Percentiles rank a stretch among this genome's conserved stretches.
Conservation (phyloP, 768 basidiomycete genomes). For the Asterophora parasitica region DNA sequence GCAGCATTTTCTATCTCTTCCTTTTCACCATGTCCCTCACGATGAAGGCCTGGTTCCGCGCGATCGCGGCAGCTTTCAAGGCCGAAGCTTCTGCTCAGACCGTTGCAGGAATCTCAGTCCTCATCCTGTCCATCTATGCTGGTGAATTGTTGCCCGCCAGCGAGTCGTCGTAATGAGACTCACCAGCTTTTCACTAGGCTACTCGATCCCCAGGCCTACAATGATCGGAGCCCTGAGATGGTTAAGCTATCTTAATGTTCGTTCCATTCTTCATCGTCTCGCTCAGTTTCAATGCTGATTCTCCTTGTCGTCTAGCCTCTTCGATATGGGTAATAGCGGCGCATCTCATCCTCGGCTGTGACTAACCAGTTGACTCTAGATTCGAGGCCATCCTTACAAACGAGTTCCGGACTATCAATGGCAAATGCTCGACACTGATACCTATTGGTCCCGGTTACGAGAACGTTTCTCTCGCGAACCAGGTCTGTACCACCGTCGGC, state of each 20-base stretch:
- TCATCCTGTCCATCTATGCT: constrained; percentile 49
- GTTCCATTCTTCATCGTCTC: constrained; percentile 6
- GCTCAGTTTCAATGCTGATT: neutral
- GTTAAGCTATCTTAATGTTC: constrained; percentile 61
- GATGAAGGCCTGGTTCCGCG: constrained; percentile 76
- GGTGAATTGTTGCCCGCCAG: constrained; percentile 24
- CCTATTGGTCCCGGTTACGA: constrained; percentile 64
- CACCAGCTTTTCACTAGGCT: constrained; percentile 29
- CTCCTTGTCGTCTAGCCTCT: constrained; percentile 24
- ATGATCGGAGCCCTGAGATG: constrained; percentile 69
- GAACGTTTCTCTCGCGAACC: constrained; percentile 51
- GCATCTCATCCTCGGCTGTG: constrained; percentile 39
- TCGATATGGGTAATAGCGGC: constrained; percentile 35
- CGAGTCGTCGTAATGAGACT: neutral
- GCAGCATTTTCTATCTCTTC: constrained; percentile 56
- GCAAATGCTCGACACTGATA: constrained; percentile 51
- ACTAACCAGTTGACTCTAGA: constrained; percentile 26
- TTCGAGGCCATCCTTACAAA: constrained; percentile 77
- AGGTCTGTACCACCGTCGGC: constrained; percentile 74
- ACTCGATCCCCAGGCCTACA: constrained; percentile 51
- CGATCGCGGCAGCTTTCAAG: constrained; percentile 54
- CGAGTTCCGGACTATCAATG: constrained; percentile 72
- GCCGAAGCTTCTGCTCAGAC: constrained; percentile 58
- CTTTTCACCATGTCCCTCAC: constrained; percentile 51
- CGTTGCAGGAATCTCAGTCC: constrained; percentile 35